These are phyloP conservation scores for Ustilago loliicola DNA, from an alignment of 1,284 basidiomycete species.

Conservation along the genomic window DNA sequence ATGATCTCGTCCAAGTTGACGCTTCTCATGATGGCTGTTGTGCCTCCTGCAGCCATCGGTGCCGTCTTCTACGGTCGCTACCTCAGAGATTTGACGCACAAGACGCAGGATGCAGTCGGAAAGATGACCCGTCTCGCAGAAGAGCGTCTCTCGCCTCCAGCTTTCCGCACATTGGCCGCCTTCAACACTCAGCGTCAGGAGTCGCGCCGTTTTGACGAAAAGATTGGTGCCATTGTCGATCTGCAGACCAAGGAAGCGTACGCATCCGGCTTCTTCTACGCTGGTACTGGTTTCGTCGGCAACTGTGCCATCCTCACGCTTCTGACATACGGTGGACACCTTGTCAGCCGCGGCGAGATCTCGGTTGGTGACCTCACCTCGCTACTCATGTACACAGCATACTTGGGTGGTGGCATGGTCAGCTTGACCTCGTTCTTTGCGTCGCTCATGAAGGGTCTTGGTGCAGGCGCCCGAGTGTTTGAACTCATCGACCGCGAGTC, in stretches of 20 bases:
- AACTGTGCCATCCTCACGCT: slow-evolving; percentile 91
- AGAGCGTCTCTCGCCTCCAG: slow-evolving; percentile 83
- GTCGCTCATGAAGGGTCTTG: slow-evolving; percentile 79
- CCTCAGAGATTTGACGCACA: slow-evolving; percentile 88
- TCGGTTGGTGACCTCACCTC: slow-evolving; percentile 75
- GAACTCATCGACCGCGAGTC: slow-evolving; percentile 82
- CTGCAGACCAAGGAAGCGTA: slow-evolving; percentile 89
- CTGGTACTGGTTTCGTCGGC: slow-evolving; percentile 87
- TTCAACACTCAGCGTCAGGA: slow-evolving; percentile 84
- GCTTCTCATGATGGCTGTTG: slow-evolving; percentile 89
- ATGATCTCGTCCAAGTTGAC: slow-evolving; percentile 92
- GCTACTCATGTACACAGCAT: slow-evolving; percentile 91
- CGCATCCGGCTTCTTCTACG: slow-evolving; percentile 92
- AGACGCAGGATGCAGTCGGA: slow-evolving; percentile 92
- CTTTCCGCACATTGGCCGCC: slow-evolving; percentile 91
- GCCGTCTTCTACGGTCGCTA: slow-evolving; percentile 97
- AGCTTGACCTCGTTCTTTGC: slow-evolving; percentile 72
- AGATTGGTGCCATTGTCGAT: slow-evolving; percentile 79
- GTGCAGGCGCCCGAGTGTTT: slow-evolving; percentile 92
- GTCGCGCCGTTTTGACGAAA: slow-evolving; percentile 73
- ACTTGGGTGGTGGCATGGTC: slow-evolving; percentile 78
- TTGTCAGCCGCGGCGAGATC: slow-evolving; percentile 88
- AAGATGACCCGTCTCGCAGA: slow-evolving; percentile 90
- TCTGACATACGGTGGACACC: slow-evolving; percentile 91
- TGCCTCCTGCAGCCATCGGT: slow-evolving; percentile 94